A percentile compares a stretch with the other conserved stretches of the same genome.
phyloP scores from a whole-genome alignment of 2,329 filamentous ascomycete species.

The Graphium sp. region DNA sequence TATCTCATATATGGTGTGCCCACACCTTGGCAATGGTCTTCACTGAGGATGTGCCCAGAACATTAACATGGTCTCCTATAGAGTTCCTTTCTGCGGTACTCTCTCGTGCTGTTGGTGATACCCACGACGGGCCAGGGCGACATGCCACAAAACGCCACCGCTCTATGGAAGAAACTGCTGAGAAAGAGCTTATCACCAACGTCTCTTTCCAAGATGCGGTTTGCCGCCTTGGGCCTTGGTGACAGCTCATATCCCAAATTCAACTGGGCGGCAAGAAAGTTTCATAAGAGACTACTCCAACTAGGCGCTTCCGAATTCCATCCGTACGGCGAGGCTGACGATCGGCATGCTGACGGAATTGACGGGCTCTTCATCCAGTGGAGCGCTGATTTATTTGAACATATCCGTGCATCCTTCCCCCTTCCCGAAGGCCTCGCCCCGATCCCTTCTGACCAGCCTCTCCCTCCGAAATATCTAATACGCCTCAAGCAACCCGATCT shows the following conservation, averaged over 20 bases:
- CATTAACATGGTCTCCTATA: slow-evolving; percentile 11
- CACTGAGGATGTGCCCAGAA: not conserved
- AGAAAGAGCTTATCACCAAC: slow-evolving; percentile 58
- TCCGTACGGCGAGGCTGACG: slow-evolving; percentile 73
- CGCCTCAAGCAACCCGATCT: slow-evolving; percentile 10
- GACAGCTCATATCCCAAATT: slow-evolving; percentile 92
- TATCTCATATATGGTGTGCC: slow-evolving; percentile 2
- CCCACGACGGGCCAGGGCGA: slow-evolving; percentile 95
- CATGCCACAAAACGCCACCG: slow-evolving; percentile 64
- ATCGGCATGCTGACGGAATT: slow-evolving; percentile 80
- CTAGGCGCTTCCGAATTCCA: slow-evolving; percentile 67
- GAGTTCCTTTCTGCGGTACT: slow-evolving; percentile 31
- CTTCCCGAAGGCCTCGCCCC: slow-evolving; percentile 48
- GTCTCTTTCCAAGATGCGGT: slow-evolving; percentile 52
- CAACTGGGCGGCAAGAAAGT: slow-evolving; percentile 83
- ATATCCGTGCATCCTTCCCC: slow-evolving; percentile 51
- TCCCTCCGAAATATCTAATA: slow-evolving; percentile 49
- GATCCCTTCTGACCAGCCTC: slow-evolving; percentile 55
- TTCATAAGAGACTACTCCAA: slow-evolving; percentile 69
- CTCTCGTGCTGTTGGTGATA: slow-evolving; percentile 60
- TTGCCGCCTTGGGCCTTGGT: slow-evolving; percentile 79
- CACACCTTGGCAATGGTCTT: no score
- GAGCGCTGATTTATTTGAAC: slow-evolving; percentile 49
- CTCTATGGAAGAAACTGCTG: slow-evolving; percentile 74
- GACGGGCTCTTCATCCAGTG: slow-evolving; percentile 72